phyloP scores from a whole-genome alignment of 2,329 filamentous ascomycete species.

The Fusarium penzigii region DNA sequence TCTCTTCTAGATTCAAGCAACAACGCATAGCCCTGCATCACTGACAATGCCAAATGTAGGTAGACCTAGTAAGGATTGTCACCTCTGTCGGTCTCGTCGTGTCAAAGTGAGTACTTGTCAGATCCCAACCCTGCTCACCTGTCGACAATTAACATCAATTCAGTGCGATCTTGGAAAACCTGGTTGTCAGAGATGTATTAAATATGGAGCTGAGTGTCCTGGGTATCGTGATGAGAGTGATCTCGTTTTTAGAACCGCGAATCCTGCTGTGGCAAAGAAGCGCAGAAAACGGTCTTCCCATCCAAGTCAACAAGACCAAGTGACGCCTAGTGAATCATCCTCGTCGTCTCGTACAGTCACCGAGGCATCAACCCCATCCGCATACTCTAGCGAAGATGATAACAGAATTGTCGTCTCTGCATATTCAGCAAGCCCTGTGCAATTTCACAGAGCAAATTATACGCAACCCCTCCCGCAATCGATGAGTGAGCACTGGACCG shows the following conservation, averaged over 20 bases:
- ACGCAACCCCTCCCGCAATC: conserved; percentile 15
- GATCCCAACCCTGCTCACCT: no score
- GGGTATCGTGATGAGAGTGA: conserved; percentile 42
- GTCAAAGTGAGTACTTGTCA: no score
- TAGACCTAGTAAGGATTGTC: no score
- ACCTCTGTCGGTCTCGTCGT: no score
- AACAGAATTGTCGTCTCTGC: conserved; percentile 7
- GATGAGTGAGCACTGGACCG: conserved; percentile 40
- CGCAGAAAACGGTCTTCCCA: conserved; percentile 31
- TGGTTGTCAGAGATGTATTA: conserved; percentile 41
- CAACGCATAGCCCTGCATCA: no score
- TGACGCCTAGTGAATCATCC: conserved; percentile 4
- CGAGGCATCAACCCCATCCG: no score
- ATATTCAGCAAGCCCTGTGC: conserved; percentile 11
- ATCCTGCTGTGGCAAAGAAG: conserved; percentile 31
- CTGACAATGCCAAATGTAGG: no score
- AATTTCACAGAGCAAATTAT: conserved; percentile 5
- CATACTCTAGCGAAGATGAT: no score
- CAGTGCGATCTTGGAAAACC: conserved; percentile 44
- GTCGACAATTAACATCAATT: no score
- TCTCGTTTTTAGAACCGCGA: conserved; percentile 41
- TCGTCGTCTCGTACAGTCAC: conserved; percentile 9
- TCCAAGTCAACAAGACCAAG: conserved; percentile 8
- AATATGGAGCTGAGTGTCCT: conserved; percentile 42
- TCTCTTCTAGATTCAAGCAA: no score